Evolutionary conservation across 495 filamentous ascomycete species (phyloP).

Genomic region (Aspergillus taichungensis): DNA sequence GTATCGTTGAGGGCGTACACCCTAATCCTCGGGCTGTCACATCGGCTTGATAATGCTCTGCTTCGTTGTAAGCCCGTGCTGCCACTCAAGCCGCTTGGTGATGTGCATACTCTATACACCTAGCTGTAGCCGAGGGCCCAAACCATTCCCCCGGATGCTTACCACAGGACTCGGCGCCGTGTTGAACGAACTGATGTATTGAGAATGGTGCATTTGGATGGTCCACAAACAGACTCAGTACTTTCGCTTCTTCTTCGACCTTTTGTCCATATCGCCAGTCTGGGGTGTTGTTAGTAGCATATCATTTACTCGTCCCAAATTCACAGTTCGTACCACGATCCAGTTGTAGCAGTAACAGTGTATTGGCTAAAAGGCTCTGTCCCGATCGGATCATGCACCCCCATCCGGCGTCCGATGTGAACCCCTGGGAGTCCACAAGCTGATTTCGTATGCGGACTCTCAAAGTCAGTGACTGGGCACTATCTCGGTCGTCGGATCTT

Average conservation of each 20-base stretch:
- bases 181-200: constrained; percentile 86
- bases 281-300: constrained; percentile 29
- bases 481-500: constrained; percentile 62
- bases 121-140: constrained; percentile 94
- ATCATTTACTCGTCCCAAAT: not conserved
- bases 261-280: constrained; percentile 69
- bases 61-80: constrained; percentile 16
- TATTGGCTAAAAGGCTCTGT: constrained; percentile 85
- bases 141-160: constrained; percentile 99
- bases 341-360: constrained; percentile 58
- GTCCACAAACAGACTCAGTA: constrained; percentile 86
- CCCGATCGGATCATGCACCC: constrained; percentile 99
- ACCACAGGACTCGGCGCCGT: constrained; percentile 80
- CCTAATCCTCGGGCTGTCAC: constrained; percentile 47
- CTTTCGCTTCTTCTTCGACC: constrained; percentile 52
- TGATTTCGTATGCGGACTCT: constrained; percentile 75
- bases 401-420: constrained; percentile 93
- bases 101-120: constrained; percentile 75
- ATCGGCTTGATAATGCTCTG: constrained; percentile 63
- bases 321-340: constrained; percentile 58
- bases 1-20: constrained; percentile 89
- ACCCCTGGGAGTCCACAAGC: constrained; percentile 69
- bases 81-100: too few relatives aligned
- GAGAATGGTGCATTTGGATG: constrained; percentile 81
- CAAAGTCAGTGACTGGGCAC: constrained; percentile 68